Evolutionary conservation across 1,284 basidiomycete genomes (phyloP).

Genomic region (Tremellales sp.): DNA sequence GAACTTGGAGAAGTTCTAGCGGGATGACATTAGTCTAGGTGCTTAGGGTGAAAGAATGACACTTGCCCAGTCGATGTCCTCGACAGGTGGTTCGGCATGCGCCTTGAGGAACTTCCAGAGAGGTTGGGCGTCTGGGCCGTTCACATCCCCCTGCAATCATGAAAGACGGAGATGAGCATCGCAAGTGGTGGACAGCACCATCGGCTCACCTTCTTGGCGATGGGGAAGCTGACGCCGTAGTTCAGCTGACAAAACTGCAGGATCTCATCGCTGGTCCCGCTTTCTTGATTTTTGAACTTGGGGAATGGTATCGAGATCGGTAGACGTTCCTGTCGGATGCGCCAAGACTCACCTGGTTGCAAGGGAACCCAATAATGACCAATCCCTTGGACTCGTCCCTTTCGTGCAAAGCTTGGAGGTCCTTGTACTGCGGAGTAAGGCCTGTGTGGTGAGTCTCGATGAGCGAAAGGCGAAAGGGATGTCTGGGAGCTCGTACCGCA

Average conservation of each 20-base stretch:
- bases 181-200: not conserved
- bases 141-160: constrained; percentile 48
- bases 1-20: constrained; percentile 52
- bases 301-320: not conserved
- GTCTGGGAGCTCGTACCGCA: constrained; percentile 26
- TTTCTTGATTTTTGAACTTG: constrained; percentile 62
- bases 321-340: not conserved
- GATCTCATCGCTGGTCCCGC: constrained; percentile 66
- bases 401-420: constrained; percentile 75
- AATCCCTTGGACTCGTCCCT: constrained; percentile 75
- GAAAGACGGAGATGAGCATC: not conserved
- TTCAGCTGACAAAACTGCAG: constrained; percentile 58
- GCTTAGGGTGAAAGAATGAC: not conserved
- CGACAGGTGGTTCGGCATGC: constrained; percentile 39
- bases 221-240: constrained; percentile 76
- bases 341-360: constrained; percentile 66
- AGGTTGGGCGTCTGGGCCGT: constrained; percentile 51
- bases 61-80: constrained; percentile 48
- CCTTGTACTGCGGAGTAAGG: constrained; percentile 84
- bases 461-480: not conserved
- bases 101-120: constrained; percentile 52
- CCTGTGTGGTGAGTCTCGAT: constrained; percentile 47
- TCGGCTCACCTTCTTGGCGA: constrained; percentile 64
- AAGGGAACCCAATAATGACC: constrained; percentile 82
- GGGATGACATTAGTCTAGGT: not conserved